phyloP scores from a whole-genome alignment of 2,329 filamentous ascomycete species.

The Colletotrichum endophyticum region DNA sequence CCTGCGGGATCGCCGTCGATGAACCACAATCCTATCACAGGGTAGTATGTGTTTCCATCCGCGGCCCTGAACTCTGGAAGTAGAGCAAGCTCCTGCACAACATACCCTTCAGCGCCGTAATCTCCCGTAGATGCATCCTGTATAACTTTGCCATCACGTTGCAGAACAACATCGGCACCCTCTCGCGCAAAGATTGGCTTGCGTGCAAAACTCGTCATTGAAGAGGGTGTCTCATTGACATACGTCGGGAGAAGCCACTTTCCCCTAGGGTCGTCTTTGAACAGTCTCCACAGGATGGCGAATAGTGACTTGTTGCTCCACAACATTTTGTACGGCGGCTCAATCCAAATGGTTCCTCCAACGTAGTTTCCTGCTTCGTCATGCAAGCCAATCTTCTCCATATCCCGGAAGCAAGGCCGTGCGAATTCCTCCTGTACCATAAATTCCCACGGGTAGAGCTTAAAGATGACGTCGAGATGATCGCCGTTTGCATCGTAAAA shows the following conservation, averaged over 20 bases:
- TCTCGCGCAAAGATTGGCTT: constrained; percentile 2
- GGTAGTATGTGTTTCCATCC: not conserved
- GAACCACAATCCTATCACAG: not conserved
- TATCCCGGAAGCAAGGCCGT: not conserved
- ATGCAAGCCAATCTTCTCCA: not conserved
- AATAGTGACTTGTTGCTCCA: constrained; percentile 6
- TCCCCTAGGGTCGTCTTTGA: not conserved
- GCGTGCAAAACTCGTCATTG: not conserved
- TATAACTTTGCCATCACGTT: not conserved
- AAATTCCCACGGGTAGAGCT: not conserved
- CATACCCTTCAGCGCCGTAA: not conserved
- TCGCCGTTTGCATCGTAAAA: not conserved
- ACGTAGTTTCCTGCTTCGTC: not conserved
- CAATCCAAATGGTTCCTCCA: not conserved
- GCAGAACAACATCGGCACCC: not conserved
- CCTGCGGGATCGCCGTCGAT: not conserved
- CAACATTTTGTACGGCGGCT: not conserved
- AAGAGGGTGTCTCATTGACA: not conserved
- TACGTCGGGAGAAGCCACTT: constrained; percentile 2
- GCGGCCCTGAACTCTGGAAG: not conserved
- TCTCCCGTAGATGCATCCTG: not conserved
- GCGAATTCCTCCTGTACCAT: not conserved
- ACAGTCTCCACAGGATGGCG: not conserved
- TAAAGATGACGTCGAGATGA: not conserved
- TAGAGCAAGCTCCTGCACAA: not conserved